Evolutionary conservation across 345 rosid genomes (phyloP).

Genomic region (Populus simonii): DNA sequence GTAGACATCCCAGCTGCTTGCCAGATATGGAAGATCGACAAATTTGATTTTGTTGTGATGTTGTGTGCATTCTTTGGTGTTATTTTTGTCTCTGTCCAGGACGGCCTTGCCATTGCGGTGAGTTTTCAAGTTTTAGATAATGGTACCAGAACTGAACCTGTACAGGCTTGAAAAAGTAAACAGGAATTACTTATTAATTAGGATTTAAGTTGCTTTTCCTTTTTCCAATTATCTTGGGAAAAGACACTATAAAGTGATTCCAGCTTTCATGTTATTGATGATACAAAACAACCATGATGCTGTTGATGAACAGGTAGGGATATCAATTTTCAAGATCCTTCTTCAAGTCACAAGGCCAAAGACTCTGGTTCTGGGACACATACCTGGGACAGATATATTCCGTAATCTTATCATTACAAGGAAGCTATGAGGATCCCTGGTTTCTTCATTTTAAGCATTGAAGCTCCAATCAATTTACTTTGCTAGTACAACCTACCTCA

Average conservation of each 20-base stretch:
- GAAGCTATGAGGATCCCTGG: slow-evolving; percentile 71
- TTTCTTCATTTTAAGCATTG: slow-evolving; percentile 69
- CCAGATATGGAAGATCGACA: slow-evolving; percentile 79
- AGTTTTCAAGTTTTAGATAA: slow-evolving; percentile 19
- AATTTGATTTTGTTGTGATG: slow-evolving; percentile 80
- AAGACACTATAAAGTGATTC: too few relatives aligned
- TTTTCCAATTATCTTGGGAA: too few relatives aligned
- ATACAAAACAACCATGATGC: neutral
- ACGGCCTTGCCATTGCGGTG: slow-evolving; percentile 83
- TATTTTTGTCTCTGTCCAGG: slow-evolving; percentile 70
- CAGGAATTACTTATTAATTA: neutral
- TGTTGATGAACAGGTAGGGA: slow-evolving; percentile 51
- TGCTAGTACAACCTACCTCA: slow-evolving; percentile 77
- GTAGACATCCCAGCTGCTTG: slow-evolving; percentile 79
- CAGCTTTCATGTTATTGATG: neutral
- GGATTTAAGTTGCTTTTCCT: neutral
- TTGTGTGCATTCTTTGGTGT: slow-evolving; percentile 82
- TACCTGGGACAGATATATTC: slow-evolving; percentile 70
- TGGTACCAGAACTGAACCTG: neutral
- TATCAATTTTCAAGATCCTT: slow-evolving; percentile 79
- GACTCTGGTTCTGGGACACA: slow-evolving; percentile 67
- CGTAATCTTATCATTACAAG: slow-evolving; percentile 69
- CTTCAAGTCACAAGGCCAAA: slow-evolving; percentile 82
- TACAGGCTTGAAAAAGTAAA: neutral
- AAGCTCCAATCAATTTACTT: slow-evolving; percentile 72